phyloP scores from a whole-genome alignment of 1,284 basidiomycete species.

The Porogramme epimiltina region DNA sequence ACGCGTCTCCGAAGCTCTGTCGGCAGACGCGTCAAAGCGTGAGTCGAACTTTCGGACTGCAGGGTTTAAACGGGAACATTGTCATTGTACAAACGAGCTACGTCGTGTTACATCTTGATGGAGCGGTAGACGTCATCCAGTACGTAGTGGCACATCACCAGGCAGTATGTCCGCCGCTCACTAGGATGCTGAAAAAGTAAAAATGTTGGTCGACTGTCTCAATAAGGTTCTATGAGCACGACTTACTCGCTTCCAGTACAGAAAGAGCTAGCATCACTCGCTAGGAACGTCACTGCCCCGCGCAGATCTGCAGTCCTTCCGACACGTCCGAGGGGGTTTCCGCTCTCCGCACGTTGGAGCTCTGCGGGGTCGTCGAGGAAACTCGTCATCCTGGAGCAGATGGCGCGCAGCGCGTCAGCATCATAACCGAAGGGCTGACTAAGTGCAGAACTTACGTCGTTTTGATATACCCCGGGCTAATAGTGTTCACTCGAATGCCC shows the following conservation, averaged over 20 bases:
- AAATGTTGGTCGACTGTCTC: conserved; percentile 32
- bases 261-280: conserved; percentile 59
- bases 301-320: conserved; percentile 75
- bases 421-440: neutral
- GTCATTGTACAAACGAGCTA: too few species aligned
- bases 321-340: conserved; percentile 71
- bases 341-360: neutral
- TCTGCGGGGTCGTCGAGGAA: neutral
- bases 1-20: too few species aligned
- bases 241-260: conserved; percentile 29
- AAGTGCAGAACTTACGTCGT: conserved; percentile 51
- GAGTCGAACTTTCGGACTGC: too few species aligned
- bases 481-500: conserved; percentile 72
- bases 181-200: neutral
- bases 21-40: too few species aligned
- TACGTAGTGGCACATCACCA: neutral
- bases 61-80: too few species aligned
- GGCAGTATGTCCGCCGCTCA: neutral
- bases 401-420: too few species aligned
- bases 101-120: too few species aligned
- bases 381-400: too few species aligned
- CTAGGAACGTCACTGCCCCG: conserved; percentile 73
- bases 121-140: too few species aligned
- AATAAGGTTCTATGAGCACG: conserved; percentile 20
- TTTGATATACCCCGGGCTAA: conserved; percentile 75